Percentiles rank a stretch among this genome's conserved stretches.
Conservation (phyloP, 192 early-diverging fungal species). For the Coemansia furcata region DNA sequence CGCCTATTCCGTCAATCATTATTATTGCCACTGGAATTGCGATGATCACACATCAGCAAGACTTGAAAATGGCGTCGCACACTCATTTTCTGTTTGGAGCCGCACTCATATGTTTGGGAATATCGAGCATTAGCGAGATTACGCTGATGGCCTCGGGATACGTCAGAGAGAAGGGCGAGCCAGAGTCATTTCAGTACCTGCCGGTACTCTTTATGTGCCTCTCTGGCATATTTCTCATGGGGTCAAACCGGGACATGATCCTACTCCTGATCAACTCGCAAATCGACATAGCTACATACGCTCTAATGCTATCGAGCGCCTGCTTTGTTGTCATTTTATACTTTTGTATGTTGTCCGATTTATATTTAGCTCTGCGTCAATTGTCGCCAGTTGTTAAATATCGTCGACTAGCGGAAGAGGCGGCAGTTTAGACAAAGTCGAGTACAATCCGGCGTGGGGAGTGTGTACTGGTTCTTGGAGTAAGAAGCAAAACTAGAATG, state of each 20-base stretch:
- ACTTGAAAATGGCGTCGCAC: constrained; percentile 49
- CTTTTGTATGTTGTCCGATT: constrained; percentile 46
- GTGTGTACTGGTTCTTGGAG: neutral
- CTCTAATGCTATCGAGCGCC: constrained; percentile 53
- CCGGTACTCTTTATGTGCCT: constrained; percentile 51
- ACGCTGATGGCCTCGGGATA: constrained; percentile 25
- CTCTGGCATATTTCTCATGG: constrained; percentile 64
- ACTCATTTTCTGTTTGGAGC: constrained; percentile 65
- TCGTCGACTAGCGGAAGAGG: constrained; percentile 3
- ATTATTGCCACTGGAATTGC: constrained; percentile 61
- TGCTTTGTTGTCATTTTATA: constrained; percentile 57
- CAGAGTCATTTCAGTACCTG: constrained; percentile 38
- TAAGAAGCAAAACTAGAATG: neutral
- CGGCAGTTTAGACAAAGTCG: neutral
- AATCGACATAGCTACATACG: constrained; percentile 57
- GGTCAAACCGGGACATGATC: constrained; percentile 61
- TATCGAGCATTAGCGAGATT: constrained; percentile 57
- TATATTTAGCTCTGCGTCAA: constrained; percentile 32
- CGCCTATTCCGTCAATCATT: constrained; percentile 57
- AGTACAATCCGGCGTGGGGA: neutral
- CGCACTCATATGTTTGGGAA: constrained; percentile 49
- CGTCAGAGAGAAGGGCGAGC: constrained; percentile 26
- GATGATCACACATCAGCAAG: constrained; percentile 62
- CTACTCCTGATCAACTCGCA: constrained; percentile 37
- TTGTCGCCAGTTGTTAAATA: constrained; percentile 16